Evolutionary conservation across 2,329 filamentous ascomycete species (phyloP).

Genomic region (Ceratocystis ficicola): DNA sequence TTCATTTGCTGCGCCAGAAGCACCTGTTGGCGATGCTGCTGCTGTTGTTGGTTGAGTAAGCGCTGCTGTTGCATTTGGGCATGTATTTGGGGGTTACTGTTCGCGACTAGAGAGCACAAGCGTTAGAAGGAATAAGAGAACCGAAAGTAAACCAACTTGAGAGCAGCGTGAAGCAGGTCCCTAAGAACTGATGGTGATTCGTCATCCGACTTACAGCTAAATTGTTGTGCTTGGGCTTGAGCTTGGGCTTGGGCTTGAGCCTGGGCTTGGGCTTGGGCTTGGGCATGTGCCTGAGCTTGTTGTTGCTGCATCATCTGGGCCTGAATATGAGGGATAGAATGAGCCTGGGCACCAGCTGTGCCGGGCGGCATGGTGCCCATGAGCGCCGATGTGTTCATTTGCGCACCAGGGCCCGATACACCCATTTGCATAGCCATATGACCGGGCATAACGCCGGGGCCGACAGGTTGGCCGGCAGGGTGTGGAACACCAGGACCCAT

Average conservation of each 20-base stretch:
- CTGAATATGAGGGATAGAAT: slow-evolving; percentile 59
- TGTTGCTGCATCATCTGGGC: slow-evolving; percentile 47
- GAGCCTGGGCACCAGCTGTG: slow-evolving; percentile 48
- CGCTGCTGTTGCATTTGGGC: slow-evolving; percentile 40
- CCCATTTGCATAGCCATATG: slow-evolving; percentile 57
- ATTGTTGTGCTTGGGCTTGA: slow-evolving; percentile 29
- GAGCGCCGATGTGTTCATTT: slow-evolving; percentile 59
- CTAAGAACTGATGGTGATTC: neutral
- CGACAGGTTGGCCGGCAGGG: slow-evolving; percentile 53
- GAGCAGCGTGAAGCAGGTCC: too few relatives aligned
- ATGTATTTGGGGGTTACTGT: slow-evolving; percentile 30
- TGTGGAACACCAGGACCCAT: slow-evolving; percentile 52
- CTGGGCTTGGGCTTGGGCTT: slow-evolving; percentile 26
- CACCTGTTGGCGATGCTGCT: slow-evolving; percentile 40
- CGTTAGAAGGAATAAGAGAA: too few relatives aligned
- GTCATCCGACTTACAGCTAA: slow-evolving; percentile 10
- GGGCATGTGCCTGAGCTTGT: neutral
- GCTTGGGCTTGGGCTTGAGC: slow-evolving; percentile 27
- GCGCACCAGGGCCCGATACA: slow-evolving; percentile 54
- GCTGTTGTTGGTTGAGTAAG: slow-evolving; percentile 43
- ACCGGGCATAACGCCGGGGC: slow-evolving; percentile 52
- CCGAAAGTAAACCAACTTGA: too few relatives aligned
- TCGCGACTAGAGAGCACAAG: slow-evolving; percentile 11
- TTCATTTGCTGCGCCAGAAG: slow-evolving; percentile 41
- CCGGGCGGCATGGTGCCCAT: slow-evolving; percentile 67